Evolutionary conservation across 805 yeast species (phyloP), one percentile per base, ranked within the genome.

Genomic region (Nakazawaea pomicola): DNA sequence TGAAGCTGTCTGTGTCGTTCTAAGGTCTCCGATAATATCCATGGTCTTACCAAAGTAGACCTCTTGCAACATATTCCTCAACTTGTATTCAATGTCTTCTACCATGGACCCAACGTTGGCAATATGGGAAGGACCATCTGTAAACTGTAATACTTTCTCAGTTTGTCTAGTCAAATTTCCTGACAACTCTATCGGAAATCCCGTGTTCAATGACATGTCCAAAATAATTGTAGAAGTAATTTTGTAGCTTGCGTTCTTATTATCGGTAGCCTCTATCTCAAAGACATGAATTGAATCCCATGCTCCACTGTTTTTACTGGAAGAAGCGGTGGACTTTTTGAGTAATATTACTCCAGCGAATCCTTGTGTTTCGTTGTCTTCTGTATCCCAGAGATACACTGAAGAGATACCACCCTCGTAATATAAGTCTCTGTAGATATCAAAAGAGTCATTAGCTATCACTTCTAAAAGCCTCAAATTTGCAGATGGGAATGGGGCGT

Each of bases 221-320:
- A 91, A 70, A 36, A 93, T 87, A 29, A 93, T 84, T 0, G 97
- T 87, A 1, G 95, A 80, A 2, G 98, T 91, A 46, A 91, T 64
- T 49, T 80, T 80, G 59, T 91, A 93, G 16, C 56, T 55, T 6
- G 74, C 70, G 9, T 53, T 45, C 15, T 72, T 66, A 3, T 58
- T 45, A 16, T 61, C 51, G 33, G 65, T 68, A 0, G 72, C 70
- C 6, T 60, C 61, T 7, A 82, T 81, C 60, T 91, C 97, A 49
- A 93, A 75, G 8, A 91, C 98, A 60, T 91, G 98, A 48, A 91
- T 85, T 40, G 93, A 79, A 61, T 93, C 96, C 99, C 99, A 91
- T 38, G 72, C 67, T 11, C 90, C 85, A 6, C 52, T 40, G 18
- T 58, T 54, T 15, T 54, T 50, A 18, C 55, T 43, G 21, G 65